A percentile compares a stretch with the other conserved stretches of the same genome.
phyloP scores from a whole-genome alignment of 176 grass and related monocot species.

The Eragrostis curvula region DNA sequence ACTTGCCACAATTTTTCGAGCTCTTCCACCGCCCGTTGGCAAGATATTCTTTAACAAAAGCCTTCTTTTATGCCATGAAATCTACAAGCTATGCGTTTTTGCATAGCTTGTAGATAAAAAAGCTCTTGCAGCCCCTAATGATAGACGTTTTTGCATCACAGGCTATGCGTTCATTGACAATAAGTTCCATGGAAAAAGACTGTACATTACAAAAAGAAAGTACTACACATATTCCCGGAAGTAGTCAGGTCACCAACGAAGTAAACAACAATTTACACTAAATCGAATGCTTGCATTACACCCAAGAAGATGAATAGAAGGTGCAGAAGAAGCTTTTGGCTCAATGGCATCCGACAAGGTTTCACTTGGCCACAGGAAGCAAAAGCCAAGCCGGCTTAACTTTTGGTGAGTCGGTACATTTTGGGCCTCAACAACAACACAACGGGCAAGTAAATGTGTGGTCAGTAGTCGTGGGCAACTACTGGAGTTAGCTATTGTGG shows the following conservation, averaged over 20 bases:
- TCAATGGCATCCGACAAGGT: constrained; percentile 17
- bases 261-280: constrained; percentile 44
- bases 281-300: constrained; percentile 30
- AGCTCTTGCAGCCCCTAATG: no score
- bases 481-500: constrained; percentile 43
- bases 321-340: neutral
- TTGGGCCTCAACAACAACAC: constrained; percentile 1
- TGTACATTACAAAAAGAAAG: neutral
- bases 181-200: neutral
- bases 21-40: no score
- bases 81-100: no score
- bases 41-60: no score
- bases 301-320: neutral
- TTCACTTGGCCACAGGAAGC: constrained; percentile 16
- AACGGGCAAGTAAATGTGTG: neutral
- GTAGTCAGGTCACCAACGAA: neutral
- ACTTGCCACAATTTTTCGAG: no score
- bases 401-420: constrained; percentile 8
- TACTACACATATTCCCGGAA: no score
- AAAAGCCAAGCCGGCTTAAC: constrained; percentile 9
- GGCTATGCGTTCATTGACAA: neutral
- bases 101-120: no score
- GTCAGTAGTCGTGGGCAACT: constrained; percentile 31
- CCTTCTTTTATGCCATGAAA: no score
- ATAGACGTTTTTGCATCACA: neutral